Conservation (phyloP, 1,284 basidiomycete genomes). For the Inonotus obliquus region DNA sequence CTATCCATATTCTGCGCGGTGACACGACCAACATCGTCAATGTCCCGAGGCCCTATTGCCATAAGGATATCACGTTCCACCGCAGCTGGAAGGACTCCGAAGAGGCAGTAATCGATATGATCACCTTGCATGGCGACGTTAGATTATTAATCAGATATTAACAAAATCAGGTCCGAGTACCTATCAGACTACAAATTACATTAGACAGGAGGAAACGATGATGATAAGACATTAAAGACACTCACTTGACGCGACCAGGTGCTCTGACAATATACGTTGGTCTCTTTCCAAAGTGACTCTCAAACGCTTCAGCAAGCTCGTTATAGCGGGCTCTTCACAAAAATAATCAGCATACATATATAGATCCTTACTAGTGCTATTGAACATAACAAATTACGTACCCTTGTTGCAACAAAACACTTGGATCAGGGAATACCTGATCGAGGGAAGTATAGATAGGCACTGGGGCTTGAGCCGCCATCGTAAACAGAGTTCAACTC, state of each 20-base stretch:
- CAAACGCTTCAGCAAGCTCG: slow-evolving; percentile 57
- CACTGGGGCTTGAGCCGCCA: slow-evolving; percentile 59
- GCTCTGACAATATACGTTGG: slow-evolving; percentile 75
- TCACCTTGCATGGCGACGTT: slow-evolving; percentile 46
- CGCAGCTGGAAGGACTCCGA: slow-evolving; percentile 79
- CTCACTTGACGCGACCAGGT: slow-evolving; percentile 79
- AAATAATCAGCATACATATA: no score
- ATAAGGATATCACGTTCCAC: slow-evolving; percentile 84
- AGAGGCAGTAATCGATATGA: slow-evolving; percentile 84
- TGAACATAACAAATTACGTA: slow-evolving; percentile 32
- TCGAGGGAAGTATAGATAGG: slow-evolving; percentile 59
- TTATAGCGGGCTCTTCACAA: slow-evolving; percentile 54
- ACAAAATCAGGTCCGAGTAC: slow-evolving; percentile 21
- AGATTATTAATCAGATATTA: not conserved
- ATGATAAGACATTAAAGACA: slow-evolving; percentile 30
- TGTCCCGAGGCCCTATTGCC: slow-evolving; percentile 58
- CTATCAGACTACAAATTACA: slow-evolving; percentile 31
- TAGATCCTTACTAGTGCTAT: no score
- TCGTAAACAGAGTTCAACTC: slow-evolving; percentile 21
- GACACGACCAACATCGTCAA: slow-evolving; percentile 43
- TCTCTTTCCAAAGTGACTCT: slow-evolving; percentile 56
- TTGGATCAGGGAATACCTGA: slow-evolving; percentile 54
- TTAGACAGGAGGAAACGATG: not conserved
- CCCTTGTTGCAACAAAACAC: slow-evolving; percentile 55
- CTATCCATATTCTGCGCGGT: slow-evolving; percentile 61